phyloP scores from a whole-genome alignment of 139 green algal species.

The Gonium pectorale region DNA sequence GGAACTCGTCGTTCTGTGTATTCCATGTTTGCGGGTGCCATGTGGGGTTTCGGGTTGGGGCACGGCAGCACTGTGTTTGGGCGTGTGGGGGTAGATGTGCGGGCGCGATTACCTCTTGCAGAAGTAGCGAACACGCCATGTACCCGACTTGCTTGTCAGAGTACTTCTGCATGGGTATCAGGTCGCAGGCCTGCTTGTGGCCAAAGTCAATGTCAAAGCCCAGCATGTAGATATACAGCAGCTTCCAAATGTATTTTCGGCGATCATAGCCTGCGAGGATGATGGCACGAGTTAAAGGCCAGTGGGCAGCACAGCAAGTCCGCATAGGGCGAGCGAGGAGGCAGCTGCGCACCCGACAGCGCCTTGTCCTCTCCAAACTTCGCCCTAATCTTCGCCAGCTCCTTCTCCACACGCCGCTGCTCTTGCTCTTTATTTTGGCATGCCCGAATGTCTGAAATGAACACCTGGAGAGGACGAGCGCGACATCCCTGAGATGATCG shows the following conservation, averaged over 20 bases:
- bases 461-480: conserved; percentile 55
- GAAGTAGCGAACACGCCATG: conserved; percentile 89
- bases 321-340: no score
- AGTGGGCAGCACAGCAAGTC: no score
- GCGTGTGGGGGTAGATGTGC: neutral
- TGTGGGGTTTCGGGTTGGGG: no score
- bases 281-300: no score
- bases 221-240: conserved; percentile 99
- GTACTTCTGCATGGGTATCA: conserved; percentile 95
- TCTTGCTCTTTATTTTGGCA: conserved; percentile 95
- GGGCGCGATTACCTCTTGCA: conserved; percentile 93
- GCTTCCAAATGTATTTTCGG: conserved; percentile 99
- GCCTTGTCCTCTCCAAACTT: conserved; percentile 90
- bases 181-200: conserved; percentile 95
- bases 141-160: conserved; percentile 99
- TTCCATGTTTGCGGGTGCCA: no score
- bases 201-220: conserved; percentile 99
- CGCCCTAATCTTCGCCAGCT: conserved; percentile 97
- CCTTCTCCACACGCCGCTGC: conserved; percentile 92
- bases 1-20: conserved; percentile 94
- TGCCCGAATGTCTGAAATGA: conserved; percentile 94
- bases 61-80: neutral
- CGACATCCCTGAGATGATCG: no score
- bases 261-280: conserved; percentile 88
- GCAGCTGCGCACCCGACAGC: conserved; percentile 63